phyloP scores from a whole-genome alignment of 208 protist genomes.

The Crithidia bombi region DNA sequence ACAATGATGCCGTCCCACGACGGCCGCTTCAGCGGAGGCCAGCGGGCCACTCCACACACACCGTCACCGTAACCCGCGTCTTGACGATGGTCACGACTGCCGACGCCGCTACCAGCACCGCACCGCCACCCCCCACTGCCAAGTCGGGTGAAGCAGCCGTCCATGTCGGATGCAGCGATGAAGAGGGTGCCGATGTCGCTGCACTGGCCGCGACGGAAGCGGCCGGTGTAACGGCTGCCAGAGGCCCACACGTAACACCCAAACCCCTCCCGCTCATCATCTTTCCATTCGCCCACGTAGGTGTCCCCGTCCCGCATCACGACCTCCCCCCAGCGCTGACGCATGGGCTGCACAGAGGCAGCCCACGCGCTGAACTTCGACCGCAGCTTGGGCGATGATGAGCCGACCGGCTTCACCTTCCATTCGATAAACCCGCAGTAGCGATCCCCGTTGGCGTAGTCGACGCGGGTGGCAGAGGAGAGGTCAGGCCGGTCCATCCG shows the following conservation, averaged over 20 bases:
- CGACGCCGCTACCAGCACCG: not conserved
- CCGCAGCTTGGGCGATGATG: constrained; percentile 9
- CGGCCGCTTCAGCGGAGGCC: constrained; percentile 20
- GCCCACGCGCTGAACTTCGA: constrained; percentile 76
- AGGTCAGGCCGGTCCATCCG: constrained; percentile 74
- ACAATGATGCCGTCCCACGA: constrained; percentile 52
- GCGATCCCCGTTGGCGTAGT: constrained; percentile 60
- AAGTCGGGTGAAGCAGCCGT: constrained; percentile 39
- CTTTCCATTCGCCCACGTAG: constrained; percentile 85
- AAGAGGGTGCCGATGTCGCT: constrained; percentile 80
- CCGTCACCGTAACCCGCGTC: not conserved
- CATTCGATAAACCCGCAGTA: constrained; percentile 66
- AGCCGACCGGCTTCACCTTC: constrained; percentile 5
- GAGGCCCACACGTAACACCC: constrained; percentile 65
- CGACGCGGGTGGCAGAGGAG: constrained; percentile 49
- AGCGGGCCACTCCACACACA: constrained; percentile 4
- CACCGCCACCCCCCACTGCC: constrained; percentile 26
- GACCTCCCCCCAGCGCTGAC: constrained; percentile 73
- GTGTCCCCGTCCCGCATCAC: constrained; percentile 54
- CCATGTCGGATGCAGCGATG: constrained; percentile 15
- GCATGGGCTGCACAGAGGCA: constrained; percentile 32
- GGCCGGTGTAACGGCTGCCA: constrained; percentile 77
- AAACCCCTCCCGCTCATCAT: constrained; percentile 69
- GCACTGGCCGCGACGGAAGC: constrained; percentile 57
- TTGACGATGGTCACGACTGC: not conserved